These are phyloP conservation scores for Whalleya microplaca DNA, from an alignment of 2,329 filamentous ascomycete species.

Conservation along the genomic window DNA sequence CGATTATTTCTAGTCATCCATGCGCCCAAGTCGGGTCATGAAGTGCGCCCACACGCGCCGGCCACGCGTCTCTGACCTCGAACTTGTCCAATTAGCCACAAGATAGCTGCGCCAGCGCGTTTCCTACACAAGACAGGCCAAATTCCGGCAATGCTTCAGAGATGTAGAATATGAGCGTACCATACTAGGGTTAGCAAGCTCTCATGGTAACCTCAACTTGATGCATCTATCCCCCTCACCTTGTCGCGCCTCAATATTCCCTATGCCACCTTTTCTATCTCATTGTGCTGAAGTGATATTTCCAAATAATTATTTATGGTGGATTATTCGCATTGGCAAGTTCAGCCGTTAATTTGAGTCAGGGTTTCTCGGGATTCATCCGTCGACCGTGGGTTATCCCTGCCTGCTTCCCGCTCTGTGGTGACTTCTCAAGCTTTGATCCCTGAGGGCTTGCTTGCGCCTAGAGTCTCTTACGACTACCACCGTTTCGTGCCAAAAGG, in stretches of 20 bases:
- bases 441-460: conserved; percentile 26
- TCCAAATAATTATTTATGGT: not conserved
- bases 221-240: conserved; percentile 9
- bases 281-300: not conserved
- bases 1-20: conserved; percentile 2
- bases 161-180: conserved; percentile 1
- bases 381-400: conserved; percentile 16
- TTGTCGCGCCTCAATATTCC: not conserved
- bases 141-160: conserved; percentile 30
- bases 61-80: conserved; percentile 23
- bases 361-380: conserved; percentile 23
- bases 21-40: conserved; percentile 13
- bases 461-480: conserved; percentile 10
- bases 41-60: conserved; percentile 27
- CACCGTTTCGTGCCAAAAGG: conserved; percentile 8
- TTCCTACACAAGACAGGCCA: conserved; percentile 28
- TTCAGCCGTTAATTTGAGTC: conserved; percentile 26
- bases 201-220: conserved; percentile 3
- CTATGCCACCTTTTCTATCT: conserved; percentile 1
- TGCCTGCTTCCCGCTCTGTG: conserved; percentile 22
- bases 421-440: not conserved
- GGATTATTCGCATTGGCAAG: conserved; percentile 1
- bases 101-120: conserved; percentile 33
- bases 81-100: conserved; percentile 18
- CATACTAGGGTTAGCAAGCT: conserved; percentile 9